Conservation (phyloP, 2,329 filamentous ascomycete genomes). For the Penicillium brevicompactum region DNA sequence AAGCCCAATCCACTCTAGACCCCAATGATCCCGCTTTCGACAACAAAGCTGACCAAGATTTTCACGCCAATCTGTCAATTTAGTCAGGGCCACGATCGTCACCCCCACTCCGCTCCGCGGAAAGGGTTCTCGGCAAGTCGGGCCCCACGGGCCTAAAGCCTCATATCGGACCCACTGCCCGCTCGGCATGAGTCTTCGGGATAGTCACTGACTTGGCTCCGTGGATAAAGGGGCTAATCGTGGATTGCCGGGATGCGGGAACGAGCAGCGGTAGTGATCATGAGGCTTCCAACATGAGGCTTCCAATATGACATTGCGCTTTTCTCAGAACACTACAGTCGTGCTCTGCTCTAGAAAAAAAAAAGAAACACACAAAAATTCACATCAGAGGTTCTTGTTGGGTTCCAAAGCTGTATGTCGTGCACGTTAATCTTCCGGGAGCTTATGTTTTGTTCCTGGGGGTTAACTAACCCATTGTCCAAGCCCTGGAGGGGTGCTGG, state of each 20-base stretch:
- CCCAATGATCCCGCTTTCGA: background rate
- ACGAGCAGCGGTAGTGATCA: background rate
- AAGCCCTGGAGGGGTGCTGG: too few species aligned
- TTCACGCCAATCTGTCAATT: background rate
- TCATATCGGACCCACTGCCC: background rate
- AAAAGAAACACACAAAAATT: too few species aligned
- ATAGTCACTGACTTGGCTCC: slow-evolving; percentile 1
- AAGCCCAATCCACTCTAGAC: background rate
- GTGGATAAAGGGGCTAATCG: slow-evolving; percentile 8
- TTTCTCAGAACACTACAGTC: too few species aligned
- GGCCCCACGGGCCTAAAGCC: background rate
- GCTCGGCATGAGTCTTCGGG: slow-evolving; percentile 17
- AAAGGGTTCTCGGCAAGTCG: slow-evolving; percentile 15
- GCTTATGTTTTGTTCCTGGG: too few species aligned
- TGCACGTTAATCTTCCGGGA: too few species aligned
- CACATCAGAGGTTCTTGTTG: too few species aligned
- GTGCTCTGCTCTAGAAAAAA: too few species aligned
- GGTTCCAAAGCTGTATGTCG: too few species aligned
- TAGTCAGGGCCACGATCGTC: background rate
- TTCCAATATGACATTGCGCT: too few species aligned
- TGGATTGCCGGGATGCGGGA: slow-evolving; percentile 4
- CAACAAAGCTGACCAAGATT: too few species aligned
- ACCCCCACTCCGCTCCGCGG: slow-evolving; percentile 9
- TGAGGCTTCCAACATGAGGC: too few species aligned
- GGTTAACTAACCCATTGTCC: too few species aligned